Evolutionary conservation across 2,329 filamentous ascomycete species (phyloP), one percentile per base, ranked within the genome.

Genomic region (Cladosporium oxysporum): DNA sequence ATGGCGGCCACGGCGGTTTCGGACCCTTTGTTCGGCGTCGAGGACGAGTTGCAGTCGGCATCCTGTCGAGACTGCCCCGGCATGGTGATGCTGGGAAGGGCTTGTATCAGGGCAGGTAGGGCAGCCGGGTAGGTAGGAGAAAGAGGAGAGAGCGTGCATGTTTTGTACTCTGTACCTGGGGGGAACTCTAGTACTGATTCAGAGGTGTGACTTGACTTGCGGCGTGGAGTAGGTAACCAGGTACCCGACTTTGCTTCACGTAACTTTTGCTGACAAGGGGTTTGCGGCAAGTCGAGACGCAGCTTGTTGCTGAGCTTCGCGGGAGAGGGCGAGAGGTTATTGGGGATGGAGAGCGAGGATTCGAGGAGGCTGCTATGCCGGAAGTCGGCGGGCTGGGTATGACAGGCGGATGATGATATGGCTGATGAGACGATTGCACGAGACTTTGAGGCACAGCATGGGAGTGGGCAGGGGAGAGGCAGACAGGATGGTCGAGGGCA

Each of bases 161-260:
- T 26, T 26, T 26, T 26, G 23, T 26, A 26, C 23, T 26, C 23
- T 26, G 53, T 57, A 58, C 53, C 53, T 58, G 31, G 53, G 53
- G 53, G 53, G 26, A n/a, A 21, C 18, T 33, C 26, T 44, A 44
- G 41, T n/a, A 26, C 26, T 58, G 53, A 58, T 58, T 58, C 53
- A 37, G 53, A 58, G 29, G 53, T 58, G 53, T 33, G 29, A 58
- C 53, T 37, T 33, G 29, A 58, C 53, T 37, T 26, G 53, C 18
- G 53, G 53, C 53, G 53, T 58, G 53, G 53, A 58, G 53, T 26
- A 58, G 53, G 53, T 58, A 58, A 58, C 53, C 53, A 58, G 29
- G 53, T 58, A 58, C 53, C 53, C 53, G 10, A 29, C 50, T 29
- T 6, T 28, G 26, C 23, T 28, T 44, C 23, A 28, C 1, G 50